These are phyloP conservation scores for Ulmus americana DNA, from an alignment of 331 rosid species.

Conservation along the genomic window DNA sequence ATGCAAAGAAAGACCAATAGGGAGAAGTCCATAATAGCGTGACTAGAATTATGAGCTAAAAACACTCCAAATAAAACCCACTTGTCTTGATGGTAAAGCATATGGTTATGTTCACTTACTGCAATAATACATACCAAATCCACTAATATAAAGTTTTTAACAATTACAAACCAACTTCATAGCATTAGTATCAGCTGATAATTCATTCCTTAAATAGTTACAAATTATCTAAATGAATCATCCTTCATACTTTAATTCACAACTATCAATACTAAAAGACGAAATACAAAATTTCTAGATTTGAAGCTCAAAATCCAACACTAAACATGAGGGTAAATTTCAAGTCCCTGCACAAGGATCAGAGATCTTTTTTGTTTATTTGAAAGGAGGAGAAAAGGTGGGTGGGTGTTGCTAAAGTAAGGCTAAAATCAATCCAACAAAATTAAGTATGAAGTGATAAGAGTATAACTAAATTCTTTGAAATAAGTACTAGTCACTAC, in stretches of 20 bases:
- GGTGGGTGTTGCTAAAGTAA: not conserved
- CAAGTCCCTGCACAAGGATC: not conserved
- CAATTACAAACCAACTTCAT: no score
- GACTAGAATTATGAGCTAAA: not conserved
- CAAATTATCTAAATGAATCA: no score
- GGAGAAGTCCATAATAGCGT: not conserved
- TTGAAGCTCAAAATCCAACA: not conserved
- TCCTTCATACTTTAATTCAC: not conserved
- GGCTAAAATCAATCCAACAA: conserved; percentile 8
- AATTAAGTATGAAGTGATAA: conserved; percentile 4
- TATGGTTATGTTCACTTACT: not conserved
- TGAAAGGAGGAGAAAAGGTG: not conserved
- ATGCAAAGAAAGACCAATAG: not conserved
- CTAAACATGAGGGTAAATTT: not conserved
- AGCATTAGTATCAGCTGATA: no score
- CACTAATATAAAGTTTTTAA: not conserved
- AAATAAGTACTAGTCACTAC: not conserved
- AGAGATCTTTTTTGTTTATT: no score
- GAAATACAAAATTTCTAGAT: not conserved
- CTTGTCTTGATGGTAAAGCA: not conserved
- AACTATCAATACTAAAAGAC: not conserved
- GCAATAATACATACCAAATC: conserved; percentile 4
- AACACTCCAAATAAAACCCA: not conserved
- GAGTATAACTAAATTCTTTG: conserved; percentile 6
- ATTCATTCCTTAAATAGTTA: no score